Percentiles rank a stretch among this genome's conserved stretches.
Conservation (phyloP, 2,329 filamentous ascomycete genomes). For the Microdochium paspali region DNA sequence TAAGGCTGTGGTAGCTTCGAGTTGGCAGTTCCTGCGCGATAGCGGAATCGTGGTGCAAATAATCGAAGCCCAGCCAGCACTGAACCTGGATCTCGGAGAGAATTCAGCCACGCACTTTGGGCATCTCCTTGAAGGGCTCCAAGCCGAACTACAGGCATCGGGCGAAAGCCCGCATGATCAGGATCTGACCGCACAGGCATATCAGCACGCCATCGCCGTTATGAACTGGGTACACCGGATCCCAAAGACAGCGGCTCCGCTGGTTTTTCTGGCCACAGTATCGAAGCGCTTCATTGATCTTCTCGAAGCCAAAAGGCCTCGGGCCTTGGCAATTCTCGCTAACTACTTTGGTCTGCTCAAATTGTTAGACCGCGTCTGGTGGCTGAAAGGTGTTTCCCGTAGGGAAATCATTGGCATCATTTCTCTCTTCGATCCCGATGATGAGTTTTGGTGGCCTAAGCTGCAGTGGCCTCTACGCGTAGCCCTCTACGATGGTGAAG, state of each 20-base stretch:
- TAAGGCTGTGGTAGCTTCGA: constrained; percentile 53
- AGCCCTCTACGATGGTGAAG: constrained; percentile 42
- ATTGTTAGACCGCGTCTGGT: constrained; percentile 55
- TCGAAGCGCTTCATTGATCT: constrained; percentile 51
- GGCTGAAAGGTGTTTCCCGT: constrained; percentile 57
- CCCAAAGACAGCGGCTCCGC: constrained; percentile 46
- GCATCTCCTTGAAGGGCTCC: constrained; percentile 46
- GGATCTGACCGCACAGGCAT: constrained; percentile 39
- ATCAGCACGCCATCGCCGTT: constrained; percentile 55
- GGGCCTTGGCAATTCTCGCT: constrained; percentile 53
- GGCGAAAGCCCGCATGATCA: constrained; percentile 9
- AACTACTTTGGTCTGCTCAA: constrained; percentile 60
- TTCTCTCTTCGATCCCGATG: constrained; percentile 47
- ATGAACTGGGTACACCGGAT: constrained; percentile 58
- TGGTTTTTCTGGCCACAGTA: constrained; percentile 56
- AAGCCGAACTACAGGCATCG: constrained; percentile 39
- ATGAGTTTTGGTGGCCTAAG: constrained; percentile 48
- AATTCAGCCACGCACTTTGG: constrained; percentile 49
- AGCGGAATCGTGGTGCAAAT: constrained; percentile 49
- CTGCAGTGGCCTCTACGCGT: constrained; percentile 53
- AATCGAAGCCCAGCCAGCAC: constrained; percentile 53
- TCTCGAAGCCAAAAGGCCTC: constrained; percentile 47
- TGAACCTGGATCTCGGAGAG: constrained; percentile 49
- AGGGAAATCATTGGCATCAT: constrained; percentile 57
- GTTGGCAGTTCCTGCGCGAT: constrained; percentile 53